phyloP scores from a whole-genome alignment of 2,329 filamentous ascomycete genomes.

The Periconia macrospinosa region DNA sequence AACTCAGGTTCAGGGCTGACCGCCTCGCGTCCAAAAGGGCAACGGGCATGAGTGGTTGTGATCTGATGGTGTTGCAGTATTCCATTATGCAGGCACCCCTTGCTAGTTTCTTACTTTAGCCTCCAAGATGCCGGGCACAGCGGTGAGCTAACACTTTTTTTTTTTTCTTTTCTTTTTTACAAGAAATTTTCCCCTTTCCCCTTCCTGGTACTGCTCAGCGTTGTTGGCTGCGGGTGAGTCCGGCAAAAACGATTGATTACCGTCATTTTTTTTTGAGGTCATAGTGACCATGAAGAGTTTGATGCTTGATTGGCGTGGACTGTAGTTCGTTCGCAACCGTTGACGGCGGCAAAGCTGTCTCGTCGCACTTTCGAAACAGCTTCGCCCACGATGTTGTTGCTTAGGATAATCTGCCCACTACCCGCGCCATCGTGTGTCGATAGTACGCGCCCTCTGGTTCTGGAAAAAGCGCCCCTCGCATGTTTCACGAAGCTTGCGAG shows the following conservation, averaged over 20 bases:
- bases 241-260: background rate
- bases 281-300: background rate
- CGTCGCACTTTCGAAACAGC: too few species aligned
- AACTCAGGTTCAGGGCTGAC: constrained; percentile 20
- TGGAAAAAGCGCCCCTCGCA: constrained; percentile 13
- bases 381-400: too few species aligned
- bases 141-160: constrained; percentile 34
- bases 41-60: constrained; percentile 14
- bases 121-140: constrained; percentile 17
- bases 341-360: background rate
- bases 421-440: background rate
- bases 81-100: constrained; percentile 27
- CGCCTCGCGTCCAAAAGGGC: constrained; percentile 22
- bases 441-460: constrained; percentile 6
- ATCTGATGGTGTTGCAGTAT: constrained; percentile 38
- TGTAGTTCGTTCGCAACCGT: background rate
- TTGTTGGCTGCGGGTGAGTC: constrained; percentile 2
- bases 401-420: too few species aligned
- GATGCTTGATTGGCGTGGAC: background rate
- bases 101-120: constrained; percentile 32
- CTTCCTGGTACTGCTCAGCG: constrained; percentile 19
- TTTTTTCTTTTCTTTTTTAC: constrained; percentile 19
- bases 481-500: constrained; percentile 28
- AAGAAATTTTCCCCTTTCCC: constrained; percentile 16
- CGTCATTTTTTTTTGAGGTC: background rate